Base-by-base conservation (phyloP, 495 filamentous ascomycete species). In the Collariella sp. region DNA sequence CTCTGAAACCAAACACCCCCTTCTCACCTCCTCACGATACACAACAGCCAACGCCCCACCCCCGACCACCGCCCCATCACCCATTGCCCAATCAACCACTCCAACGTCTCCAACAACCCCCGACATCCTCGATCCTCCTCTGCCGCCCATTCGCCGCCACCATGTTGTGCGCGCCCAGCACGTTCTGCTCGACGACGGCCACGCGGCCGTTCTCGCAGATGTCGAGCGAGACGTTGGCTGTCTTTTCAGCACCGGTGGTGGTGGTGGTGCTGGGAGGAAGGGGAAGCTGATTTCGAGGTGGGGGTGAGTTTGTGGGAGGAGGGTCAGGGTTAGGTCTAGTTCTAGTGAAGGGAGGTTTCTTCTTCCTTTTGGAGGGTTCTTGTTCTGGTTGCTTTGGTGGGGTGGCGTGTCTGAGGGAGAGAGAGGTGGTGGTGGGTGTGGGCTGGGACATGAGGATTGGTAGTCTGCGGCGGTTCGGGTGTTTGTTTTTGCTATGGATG, bases 121-220 rank as follows among this genome's bases (percentile, higher is more conserved):
- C 74, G 44, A 76, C 35, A 44, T 67, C 68, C 43, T 65, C 63
- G 4, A 41, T 50, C n/a, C 35, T 34, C 16, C 66, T 51, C 54
- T 48, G 39, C 55, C 58, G 45, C 12, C 58, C 63, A 11, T 61
- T 59, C 1, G 56, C 52, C 41, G 51, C 55, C 12, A 54, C 44
- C 6, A 18, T 22, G 44, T 63, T 67, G 22, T 57, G 46, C 40
- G 66, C 61, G 10, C 59, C 56, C 38, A 76, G 59, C 39, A 76
- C 61, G 40, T 74, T 70, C 44, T 75, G 70, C 9, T 65, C 59
- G 10, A 71, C 66, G 26, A 77, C 66, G 3, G 69, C 64, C 6
- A 89, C 73, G 3, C 70, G 71, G 1, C 82, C 86, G 57, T 86
- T 84, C 36, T 79, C 67, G 16, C 78, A 77, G 22, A 89, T 76